A percentile compares a stretch with the other conserved stretches of the same genome.
phyloP scores from a whole-genome alignment of 129 eudicot genomes.

The Pittosporum tobira region DNA sequence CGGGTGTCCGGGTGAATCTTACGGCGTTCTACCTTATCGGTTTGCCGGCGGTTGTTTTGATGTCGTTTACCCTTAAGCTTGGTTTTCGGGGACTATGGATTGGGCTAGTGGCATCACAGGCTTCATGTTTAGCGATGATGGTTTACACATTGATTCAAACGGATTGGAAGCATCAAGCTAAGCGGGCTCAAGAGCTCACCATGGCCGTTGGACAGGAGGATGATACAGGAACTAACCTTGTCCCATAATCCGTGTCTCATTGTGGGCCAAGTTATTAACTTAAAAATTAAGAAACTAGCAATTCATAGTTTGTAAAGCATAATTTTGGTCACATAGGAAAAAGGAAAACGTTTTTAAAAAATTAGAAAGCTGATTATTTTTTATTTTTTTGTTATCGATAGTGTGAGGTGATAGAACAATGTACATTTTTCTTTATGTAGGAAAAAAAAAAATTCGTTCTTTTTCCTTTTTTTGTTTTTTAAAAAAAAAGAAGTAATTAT shows the following conservation, averaged over 20 bases:
- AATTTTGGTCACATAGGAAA: no score
- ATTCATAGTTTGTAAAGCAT: no score
- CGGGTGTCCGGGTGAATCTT: slow-evolving; percentile 55
- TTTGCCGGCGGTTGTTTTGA: slow-evolving; percentile 44
- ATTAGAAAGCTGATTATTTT: no score
- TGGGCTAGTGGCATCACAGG: slow-evolving; percentile 70
- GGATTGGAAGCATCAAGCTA: slow-evolving; percentile 69
- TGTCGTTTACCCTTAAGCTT: slow-evolving; percentile 42
- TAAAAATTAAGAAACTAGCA: no score
- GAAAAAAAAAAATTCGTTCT: no score
- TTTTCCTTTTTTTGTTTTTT: no score
- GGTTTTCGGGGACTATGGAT: slow-evolving; percentile 80
- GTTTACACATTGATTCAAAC: slow-evolving; percentile 46
- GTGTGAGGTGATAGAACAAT: no score
- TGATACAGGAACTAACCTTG: slow-evolving; percentile 42
- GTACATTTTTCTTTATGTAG: no score
- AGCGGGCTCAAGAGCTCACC: slow-evolving; percentile 69
- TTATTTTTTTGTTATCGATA: no score
- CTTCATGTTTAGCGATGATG: slow-evolving; percentile 57
- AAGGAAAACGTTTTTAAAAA: no score
- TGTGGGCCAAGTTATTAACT: no score
- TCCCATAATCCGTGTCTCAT: slow-evolving; percentile 19
- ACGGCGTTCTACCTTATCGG: slow-evolving; percentile 77
- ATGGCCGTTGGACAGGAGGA: slow-evolving; percentile 28
- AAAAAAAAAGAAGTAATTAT: no score